Evolutionary conservation across 257 asterid genomes (phyloP), one percentile per base, ranked within the genome.

Genomic region (Solanum habrochaites): DNA sequence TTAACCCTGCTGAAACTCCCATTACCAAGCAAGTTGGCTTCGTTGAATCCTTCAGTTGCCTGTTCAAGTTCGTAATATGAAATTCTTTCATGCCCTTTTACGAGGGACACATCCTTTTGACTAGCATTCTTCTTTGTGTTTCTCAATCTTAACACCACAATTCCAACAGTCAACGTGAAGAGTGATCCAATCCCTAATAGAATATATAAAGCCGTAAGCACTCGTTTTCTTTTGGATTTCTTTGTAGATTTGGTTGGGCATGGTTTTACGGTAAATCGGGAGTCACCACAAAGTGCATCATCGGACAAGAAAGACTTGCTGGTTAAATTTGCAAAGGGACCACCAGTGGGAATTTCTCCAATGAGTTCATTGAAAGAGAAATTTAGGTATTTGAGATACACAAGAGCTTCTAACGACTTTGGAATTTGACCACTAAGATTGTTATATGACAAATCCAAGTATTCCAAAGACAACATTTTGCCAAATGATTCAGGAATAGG

Each of bases 91-190:
- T 49, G 60, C 60, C 60, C 60, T 49, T 6, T 49, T 16, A 49
- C 8, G 23, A 49, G 0, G 6, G 60, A 49, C 23, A 49, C 23
- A 49, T 49, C n/a, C 0, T 49, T 49, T 16, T 49, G 9, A 49
- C 23, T 49, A 5, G 60, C 60, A 15, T 0, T 49, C 60, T 49
- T 49, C 60, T 49, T 49, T 49, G 60, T 49, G 23, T 16, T 49
- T 49, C 60, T 49, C 23, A 49, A 49, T 49, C 23, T 49, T 49
- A 49, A 49, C 23, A 49, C 60, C 25, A 3, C n/a, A 56, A 56
- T 0, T 56, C 66, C 25, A 56, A 56, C 25, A 18, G 25, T 0
- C 25, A 56, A 16, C 11, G 0, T 20, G 25, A 56, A 49, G 60
- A 49, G 60, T 49, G 60, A 49, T 49, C 60, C 60, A 16, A 49